These are phyloP conservation scores for Akanthomyces lecanii DNA, from an alignment of 2,329 filamentous ascomycete species.

Conservation along the genomic window DNA sequence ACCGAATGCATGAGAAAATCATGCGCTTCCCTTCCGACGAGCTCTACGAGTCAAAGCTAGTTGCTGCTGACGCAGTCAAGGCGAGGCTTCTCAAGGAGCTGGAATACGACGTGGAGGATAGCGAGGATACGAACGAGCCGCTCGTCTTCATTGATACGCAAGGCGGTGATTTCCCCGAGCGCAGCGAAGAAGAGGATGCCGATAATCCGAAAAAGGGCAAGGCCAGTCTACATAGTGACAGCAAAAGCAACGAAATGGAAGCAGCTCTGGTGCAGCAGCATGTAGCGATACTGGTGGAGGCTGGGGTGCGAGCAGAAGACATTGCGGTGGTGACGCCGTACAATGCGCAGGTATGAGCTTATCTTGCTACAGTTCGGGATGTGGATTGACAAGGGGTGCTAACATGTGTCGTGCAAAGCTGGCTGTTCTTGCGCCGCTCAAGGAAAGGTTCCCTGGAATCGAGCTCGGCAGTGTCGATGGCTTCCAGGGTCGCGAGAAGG, in stretches of 20 bases:
- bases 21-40: constrained; percentile 92
- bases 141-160: constrained; percentile 95
- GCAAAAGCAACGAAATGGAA: constrained; percentile 91
- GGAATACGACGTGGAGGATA: constrained; percentile 70
- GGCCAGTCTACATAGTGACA: constrained; percentile 48
- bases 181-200: constrained; percentile 67
- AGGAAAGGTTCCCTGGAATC: constrained; percentile 75
- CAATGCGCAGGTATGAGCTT: constrained; percentile 69
- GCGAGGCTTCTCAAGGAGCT: constrained; percentile 70
- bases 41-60: constrained; percentile 76
- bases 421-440: constrained; percentile 72
- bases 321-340: constrained; percentile 95
- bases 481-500: constrained; percentile 96
- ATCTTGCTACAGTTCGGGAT: not conserved
- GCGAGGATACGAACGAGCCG: constrained; percentile 82
- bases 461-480: constrained; percentile 97
- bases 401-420: constrained; percentile 46
- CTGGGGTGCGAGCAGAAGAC: constrained; percentile 76
- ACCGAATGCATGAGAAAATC: constrained; percentile 94
- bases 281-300: constrained; percentile 68
- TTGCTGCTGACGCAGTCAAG: constrained; percentile 77
- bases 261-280: constrained; percentile 76
- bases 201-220: constrained; percentile 41
- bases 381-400: not conserved
- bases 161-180: constrained; percentile 86